Evolutionary conservation across 2,329 filamentous ascomycete species (phyloP), one percentile per base, ranked within the genome.

Genomic region (Aspergillus aculeatus): DNA sequence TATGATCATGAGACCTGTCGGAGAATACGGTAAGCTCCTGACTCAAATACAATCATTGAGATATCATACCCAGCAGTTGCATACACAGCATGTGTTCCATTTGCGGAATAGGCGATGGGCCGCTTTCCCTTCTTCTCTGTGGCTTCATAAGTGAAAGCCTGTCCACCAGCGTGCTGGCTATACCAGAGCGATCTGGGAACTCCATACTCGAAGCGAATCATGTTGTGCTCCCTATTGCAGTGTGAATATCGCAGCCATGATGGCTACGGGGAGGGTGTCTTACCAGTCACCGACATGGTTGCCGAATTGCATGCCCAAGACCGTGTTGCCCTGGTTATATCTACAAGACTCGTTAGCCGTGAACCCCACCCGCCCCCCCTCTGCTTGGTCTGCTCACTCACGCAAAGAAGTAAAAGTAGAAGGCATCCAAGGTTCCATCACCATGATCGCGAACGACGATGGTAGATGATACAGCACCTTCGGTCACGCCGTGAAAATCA

Each of bases 11-110:
- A 2, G 74, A 78, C 2, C 86, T 79, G 35, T 41, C 26, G 26
- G 29, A 44, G 29, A 54, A 41, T 16, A 16, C 11, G n/a, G n/a
- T 44, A 19, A 44, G 38, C 38, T 44, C 6, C 5, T 44, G 16
- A 19, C 14, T 19, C 38, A 35, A 19, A 24, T 5, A 7, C 4
- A 58, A 29, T 16, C 5, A 14, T 26, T 16, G 47, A 31, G 47
- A 31, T 16, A 19, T 21, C 60, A 61, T 63, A 78, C 77, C 78
- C 87, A 12, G 73, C 53, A 6, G 81, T 84, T 19, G 86, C 84
- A 69, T 89, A 89, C 67, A 85, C 85, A 9, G 87, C 87, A 71
- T 90, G 87, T 0, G 82, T 83, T 9, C 87, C 87, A 52, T 84
- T 83, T 0, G 83, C 82, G 1, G 81, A 82, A 70, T 86, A 89